Conservation (phyloP, 78 protist genomes). For the Dictyostelium capitatum region DNA sequence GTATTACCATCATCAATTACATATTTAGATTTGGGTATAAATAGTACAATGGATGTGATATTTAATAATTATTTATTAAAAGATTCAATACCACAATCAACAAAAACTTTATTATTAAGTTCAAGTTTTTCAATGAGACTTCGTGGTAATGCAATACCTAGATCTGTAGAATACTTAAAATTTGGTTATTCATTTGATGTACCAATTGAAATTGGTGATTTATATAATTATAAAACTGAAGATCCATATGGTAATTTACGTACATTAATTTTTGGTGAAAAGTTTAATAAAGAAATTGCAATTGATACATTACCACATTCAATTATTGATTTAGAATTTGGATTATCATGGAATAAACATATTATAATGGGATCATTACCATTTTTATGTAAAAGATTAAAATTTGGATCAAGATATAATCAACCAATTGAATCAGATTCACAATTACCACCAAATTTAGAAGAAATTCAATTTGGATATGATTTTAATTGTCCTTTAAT, state of each 20-base stretch:
- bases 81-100: neutral
- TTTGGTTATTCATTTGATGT: neutral
- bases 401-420: neutral
- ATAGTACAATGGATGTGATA: neutral
- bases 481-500: neutral
- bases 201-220: neutral
- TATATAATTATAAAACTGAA: neutral
- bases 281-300: neutral
- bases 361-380: neutral
- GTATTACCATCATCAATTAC: neutral
- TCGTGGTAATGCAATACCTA: neutral
- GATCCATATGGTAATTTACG: neutral
- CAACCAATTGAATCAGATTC: neutral
- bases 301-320: neutral
- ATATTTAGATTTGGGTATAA: neutral
- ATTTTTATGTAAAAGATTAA: neutral
- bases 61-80: neutral
- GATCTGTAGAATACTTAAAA: neutral
- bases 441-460: neutral
- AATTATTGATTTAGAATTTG: neutral
- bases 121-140: neutral
- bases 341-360: neutral
- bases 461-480: neutral
- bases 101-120: neutral
- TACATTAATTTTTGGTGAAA: neutral